phyloP scores from a whole-genome alignment of 106 monocot genomes.

The Allium sativum region DNA sequence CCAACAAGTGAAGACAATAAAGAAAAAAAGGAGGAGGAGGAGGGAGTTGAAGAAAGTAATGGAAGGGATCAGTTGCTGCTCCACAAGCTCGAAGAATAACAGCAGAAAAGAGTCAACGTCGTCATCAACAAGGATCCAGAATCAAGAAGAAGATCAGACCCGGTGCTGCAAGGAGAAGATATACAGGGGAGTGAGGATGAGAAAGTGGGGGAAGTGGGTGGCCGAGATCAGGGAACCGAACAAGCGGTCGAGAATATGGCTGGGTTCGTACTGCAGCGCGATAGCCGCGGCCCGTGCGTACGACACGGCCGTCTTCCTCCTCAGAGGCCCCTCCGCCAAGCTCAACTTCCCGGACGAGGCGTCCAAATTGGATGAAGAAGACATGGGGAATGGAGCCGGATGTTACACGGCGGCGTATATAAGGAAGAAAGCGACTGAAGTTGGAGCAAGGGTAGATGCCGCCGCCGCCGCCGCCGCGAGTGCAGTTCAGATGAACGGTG shows the following conservation, averaged over 20 bases:
- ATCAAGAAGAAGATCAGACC: background rate
- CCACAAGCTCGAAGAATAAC: background rate
- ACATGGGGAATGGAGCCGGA: background rate
- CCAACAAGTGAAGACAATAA: too few relatives aligned
- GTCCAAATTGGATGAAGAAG: conserved; percentile 2
- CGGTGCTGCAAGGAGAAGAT: conserved; percentile 11
- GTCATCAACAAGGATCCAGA: background rate
- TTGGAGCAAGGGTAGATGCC: conserved; percentile 23
- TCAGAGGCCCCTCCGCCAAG: conserved; percentile 36
- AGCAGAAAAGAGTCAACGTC: background rate
- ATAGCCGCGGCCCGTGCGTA: conserved; percentile 49
- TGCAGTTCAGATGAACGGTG: conserved; percentile 3
- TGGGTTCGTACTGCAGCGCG: conserved; percentile 48
- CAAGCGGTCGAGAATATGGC: conserved; percentile 54
- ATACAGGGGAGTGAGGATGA: conserved; percentile 54
- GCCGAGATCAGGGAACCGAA: conserved; percentile 60
- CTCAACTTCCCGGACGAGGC: conserved; percentile 53
- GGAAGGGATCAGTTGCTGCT: background rate
- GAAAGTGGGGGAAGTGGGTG: conserved; percentile 75
- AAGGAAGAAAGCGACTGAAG: conserved; percentile 29
- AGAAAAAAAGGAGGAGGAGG: background rate
- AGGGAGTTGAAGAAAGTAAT: background rate
- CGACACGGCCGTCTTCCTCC: conserved; percentile 54
- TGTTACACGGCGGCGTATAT: conserved; percentile 20
- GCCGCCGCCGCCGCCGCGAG: too few relatives aligned